Evolutionary conservation across 2,329 filamentous ascomycete species (phyloP).

Genomic region (Blastomyces emzantsi): DNA sequence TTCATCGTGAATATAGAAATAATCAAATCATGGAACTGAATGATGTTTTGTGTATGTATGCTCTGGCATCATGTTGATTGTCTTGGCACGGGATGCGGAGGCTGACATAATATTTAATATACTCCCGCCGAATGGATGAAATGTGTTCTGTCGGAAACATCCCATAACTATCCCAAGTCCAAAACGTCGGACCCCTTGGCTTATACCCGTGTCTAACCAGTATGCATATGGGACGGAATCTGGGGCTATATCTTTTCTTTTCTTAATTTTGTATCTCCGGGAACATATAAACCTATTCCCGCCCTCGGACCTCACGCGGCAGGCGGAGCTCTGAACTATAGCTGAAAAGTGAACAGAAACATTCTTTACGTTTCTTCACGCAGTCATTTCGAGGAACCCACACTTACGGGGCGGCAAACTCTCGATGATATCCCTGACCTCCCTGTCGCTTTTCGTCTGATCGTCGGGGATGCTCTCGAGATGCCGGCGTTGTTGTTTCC

Average conservation of each 20-base stretch:
- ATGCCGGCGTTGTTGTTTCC: constrained; percentile 27
- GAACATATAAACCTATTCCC: neutral
- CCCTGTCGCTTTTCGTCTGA: constrained; percentile 18
- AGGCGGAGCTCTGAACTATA: neutral
- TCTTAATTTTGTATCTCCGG: neutral
- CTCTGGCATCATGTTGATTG: neutral
- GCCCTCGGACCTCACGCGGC: neutral
- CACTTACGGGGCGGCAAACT: neutral
- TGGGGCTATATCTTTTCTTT: neutral
- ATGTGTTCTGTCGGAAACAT: neutral
- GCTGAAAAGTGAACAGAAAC: neutral
- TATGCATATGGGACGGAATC: neutral
- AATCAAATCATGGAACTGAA: too few relatives aligned
- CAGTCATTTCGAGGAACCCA: neutral
- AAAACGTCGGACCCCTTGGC: neutral
- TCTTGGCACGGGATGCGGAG: neutral
- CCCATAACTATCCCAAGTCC: neutral
- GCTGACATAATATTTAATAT: constrained; percentile 3
- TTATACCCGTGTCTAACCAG: neutral
- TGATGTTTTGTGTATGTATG: too few relatives aligned
- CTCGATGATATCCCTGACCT: constrained; percentile 8
- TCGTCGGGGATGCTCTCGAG: constrained; percentile 34
- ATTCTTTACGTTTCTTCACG: neutral
- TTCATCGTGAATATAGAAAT: neutral
- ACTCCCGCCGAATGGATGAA: neutral